phyloP scores from a whole-genome alignment of 805 yeast genomes.

The Zygosaccharomyces kombuchaensis region DNA sequence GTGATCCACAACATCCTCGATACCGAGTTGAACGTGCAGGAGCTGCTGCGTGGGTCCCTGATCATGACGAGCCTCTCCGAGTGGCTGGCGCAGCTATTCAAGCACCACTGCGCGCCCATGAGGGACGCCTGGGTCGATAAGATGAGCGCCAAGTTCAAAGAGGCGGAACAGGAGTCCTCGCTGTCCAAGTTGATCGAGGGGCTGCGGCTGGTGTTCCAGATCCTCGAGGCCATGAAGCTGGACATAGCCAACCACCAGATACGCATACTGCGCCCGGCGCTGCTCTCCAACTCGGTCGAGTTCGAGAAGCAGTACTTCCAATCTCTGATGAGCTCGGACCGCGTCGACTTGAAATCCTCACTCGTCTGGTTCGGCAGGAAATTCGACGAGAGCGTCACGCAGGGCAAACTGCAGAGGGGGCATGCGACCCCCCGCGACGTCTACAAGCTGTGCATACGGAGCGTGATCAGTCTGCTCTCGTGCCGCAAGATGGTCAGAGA shows the following conservation, averaged over 20 bases:
- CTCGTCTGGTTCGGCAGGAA: slow-evolving; percentile 57
- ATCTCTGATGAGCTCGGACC: slow-evolving; percentile 42
- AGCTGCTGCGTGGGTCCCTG: slow-evolving; percentile 63
- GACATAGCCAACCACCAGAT: slow-evolving; percentile 96
- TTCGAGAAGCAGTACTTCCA: slow-evolving; percentile 81
- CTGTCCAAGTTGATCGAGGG: slow-evolving; percentile 63
- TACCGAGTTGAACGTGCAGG: slow-evolving; percentile 70
- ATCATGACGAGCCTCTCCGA: slow-evolving; percentile 65
- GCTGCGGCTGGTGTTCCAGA: slow-evolving; percentile 68
- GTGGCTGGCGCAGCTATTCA: slow-evolving; percentile 75
- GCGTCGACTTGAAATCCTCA: slow-evolving; percentile 55
- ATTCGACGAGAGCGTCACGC: slow-evolving; percentile 27
- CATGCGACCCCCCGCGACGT: slow-evolving; percentile 19
- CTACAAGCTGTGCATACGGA: slow-evolving; percentile 43
- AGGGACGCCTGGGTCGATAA: slow-evolving; percentile 85
- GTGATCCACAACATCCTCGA: slow-evolving; percentile 71
- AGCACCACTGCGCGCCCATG: slow-evolving; percentile 94
- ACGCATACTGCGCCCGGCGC: slow-evolving; percentile 73
- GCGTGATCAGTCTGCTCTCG: slow-evolving; percentile 61
- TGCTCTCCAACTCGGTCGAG: slow-evolving; percentile 81
- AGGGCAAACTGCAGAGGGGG: slow-evolving; percentile 10
- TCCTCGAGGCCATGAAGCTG: slow-evolving; percentile 88
- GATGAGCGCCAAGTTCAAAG: slow-evolving; percentile 58
- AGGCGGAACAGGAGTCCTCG: slow-evolving; percentile 42
- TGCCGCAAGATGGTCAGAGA: slow-evolving; percentile 78